phyloP scores from a whole-genome alignment of 208 protist species.

The Trypanosomatidae sp. region DNA sequence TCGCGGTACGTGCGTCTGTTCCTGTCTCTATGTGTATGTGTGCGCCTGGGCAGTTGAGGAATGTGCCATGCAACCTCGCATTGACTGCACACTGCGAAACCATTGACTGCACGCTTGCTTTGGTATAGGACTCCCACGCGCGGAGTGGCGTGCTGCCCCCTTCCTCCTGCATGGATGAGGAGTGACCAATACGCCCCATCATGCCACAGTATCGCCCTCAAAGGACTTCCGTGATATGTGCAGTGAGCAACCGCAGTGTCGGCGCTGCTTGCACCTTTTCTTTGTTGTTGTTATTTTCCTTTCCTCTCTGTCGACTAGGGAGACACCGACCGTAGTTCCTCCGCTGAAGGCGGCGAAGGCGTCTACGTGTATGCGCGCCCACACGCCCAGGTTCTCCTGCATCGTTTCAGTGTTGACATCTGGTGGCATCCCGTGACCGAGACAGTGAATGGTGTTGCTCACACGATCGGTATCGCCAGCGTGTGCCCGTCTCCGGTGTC shows the following conservation, averaged over 20 bases:
- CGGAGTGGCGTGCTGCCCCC: background rate
- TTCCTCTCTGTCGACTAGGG: background rate
- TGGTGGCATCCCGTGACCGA: background rate
- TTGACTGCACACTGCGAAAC: background rate
- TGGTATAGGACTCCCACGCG: background rate
- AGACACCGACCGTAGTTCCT: background rate
- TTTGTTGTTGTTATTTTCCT: background rate
- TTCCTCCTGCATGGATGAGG: background rate
- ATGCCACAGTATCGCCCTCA: background rate
- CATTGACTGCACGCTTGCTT: background rate
- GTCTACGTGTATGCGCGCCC: background rate
- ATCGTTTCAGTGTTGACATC: background rate
- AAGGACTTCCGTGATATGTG: background rate
- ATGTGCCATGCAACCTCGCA: background rate
- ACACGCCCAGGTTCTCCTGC: background rate
- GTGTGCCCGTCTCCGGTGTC: slow-evolving; percentile 23
- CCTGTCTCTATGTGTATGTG: background rate
- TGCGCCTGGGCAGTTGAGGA: no score
- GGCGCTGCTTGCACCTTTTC: background rate
- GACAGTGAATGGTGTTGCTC: background rate
- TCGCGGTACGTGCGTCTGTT: background rate
- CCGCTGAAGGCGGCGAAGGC: background rate
- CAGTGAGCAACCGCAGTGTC: background rate
- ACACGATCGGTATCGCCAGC: slow-evolving; percentile 3
- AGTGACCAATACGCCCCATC: background rate